A percentile compares a stretch with the other conserved stretches of the same genome.
These are phyloP conservation scores for Purpureocillium lavendulum DNA, from an alignment of 2,329 filamentous ascomycete genomes.

Conservation along the genomic window DNA sequence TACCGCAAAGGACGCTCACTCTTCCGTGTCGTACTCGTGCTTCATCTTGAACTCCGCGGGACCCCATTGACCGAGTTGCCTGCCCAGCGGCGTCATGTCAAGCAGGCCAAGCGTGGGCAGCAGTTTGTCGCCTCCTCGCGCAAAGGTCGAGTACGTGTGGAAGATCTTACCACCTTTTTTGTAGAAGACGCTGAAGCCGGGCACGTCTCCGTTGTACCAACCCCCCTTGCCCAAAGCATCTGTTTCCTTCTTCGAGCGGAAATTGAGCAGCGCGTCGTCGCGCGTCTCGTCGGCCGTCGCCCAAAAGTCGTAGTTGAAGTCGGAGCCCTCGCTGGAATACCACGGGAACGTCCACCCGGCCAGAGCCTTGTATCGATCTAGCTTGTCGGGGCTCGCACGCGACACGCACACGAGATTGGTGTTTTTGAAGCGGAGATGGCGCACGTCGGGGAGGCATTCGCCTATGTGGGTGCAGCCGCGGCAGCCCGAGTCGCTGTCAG, in stretches of 20 bases:
- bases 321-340: slow-evolving; percentile 24
- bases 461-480: slow-evolving; percentile 27
- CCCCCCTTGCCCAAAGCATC: slow-evolving; percentile 15
- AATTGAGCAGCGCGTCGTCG: slow-evolving; percentile 20
- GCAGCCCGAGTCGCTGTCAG: slow-evolving; percentile 24
- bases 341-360: slow-evolving; percentile 33
- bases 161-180: slow-evolving; percentile 21
- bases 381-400: slow-evolving; percentile 25
- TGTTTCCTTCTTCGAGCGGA: slow-evolving; percentile 14
- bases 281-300: slow-evolving; percentile 17
- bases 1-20: no score
- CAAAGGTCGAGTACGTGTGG: slow-evolving; percentile 28
- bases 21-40: slow-evolving; percentile 13
- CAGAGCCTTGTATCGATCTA: slow-evolving; percentile 24
- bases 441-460: slow-evolving; percentile 28
- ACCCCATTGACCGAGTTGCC: slow-evolving; percentile 16
- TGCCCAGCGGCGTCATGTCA: slow-evolving; percentile 25
- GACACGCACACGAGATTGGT: slow-evolving; percentile 30
- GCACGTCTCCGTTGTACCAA: slow-evolving; percentile 21
- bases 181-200: slow-evolving; percentile 28
- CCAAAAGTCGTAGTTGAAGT: slow-evolving; percentile 31
- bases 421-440: slow-evolving; percentile 26
- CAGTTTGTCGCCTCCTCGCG: slow-evolving; percentile 21
- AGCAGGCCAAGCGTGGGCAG: slow-evolving; percentile 21
- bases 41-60: slow-evolving; percentile 17